Evolutionary conservation across 148 eudicot species (phyloP), one percentile per base, ranked within the genome.

Genomic region (Dianthus caryophyllus): DNA sequence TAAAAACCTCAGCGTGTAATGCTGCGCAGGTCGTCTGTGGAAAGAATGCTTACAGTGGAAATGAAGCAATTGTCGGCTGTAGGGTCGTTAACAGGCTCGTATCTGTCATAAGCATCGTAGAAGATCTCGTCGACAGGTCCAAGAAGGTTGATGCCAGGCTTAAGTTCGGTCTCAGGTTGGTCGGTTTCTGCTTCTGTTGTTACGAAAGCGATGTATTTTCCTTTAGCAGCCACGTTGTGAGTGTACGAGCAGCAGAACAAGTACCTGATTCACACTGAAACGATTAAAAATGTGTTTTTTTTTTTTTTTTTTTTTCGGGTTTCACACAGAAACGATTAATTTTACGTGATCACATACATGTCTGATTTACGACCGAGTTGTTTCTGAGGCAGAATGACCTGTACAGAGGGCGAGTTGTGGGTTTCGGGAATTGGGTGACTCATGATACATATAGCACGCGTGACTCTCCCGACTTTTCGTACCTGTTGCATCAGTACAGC

Each of bases 381-480:
- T 77, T 90, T 89, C 80, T 90, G 98, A 16, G 98, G 98, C 21
- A 93, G 71, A 71, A 93, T 93, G 77, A 93, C 93, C 73, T 94
- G 97, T 61, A 76, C 91, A 24, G 99, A 94, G 80, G 90, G 97
- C 70, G 97, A 86, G 14, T 90, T 96, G 14, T 84, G 79, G 71
- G 99, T 90, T 71, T 84, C 80, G 13, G 93, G 97, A 67, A 94
- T 86, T 0, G 99, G 88, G 77, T 94, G 97, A 70, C 96, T 90
- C 97, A 94, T 88, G 52, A 94, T 88, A 64, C 97, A 90, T 64
- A 90, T 88, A 46, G 98, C 98, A 60, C 98, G 97, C 16, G 98
- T 84, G 39, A 94, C 98, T 77, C 84, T 84, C 4, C 98, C 97
- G 20, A 94, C 97, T 77, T 83, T 94, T 70, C 81, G 77, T 48